Conservation (phyloP, 2,329 filamentous ascomycete genomes). For the Calonectria hawksworthii region DNA sequence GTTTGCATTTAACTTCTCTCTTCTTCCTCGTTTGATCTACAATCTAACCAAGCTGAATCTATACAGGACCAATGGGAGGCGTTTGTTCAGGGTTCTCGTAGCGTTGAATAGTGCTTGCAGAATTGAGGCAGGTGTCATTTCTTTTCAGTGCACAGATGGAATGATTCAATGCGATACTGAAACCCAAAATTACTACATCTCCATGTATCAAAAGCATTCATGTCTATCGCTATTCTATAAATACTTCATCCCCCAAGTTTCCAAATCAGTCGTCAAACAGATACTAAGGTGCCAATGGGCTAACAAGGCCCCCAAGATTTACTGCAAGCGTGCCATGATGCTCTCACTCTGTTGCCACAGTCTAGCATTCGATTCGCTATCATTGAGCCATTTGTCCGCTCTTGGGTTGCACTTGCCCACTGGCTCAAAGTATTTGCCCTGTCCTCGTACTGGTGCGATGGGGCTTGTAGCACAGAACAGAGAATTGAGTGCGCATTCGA, state of each 20-base stretch:
- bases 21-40: not conserved
- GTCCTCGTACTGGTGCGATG: conserved; percentile 5
- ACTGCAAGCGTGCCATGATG: not conserved
- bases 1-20: not conserved
- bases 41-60: not conserved
- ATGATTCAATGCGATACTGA: too few relatives aligned
- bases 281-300: too few relatives aligned
- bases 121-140: too few relatives aligned
- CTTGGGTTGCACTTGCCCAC: conserved; percentile 34
- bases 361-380: conserved; percentile 27
- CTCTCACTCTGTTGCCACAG: conserved; percentile 22
- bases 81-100: conserved; percentile 10
- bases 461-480: conserved; percentile 40
- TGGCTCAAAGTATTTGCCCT: conserved; percentile 36
- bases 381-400: conserved; percentile 40
- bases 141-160: too few relatives aligned
- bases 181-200: too few relatives aligned
- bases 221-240: too few relatives aligned
- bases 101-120: not conserved
- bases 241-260: too few relatives aligned
- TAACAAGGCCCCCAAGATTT: not conserved
- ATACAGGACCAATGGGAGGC: conserved; percentile 12
- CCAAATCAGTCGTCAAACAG: too few relatives aligned
- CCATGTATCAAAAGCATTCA: too few relatives aligned
- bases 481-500: conserved; percentile 40